Base-by-base conservation (phyloP, 2,329 filamentous ascomycete species). In the Neonectria punicea region DNA sequence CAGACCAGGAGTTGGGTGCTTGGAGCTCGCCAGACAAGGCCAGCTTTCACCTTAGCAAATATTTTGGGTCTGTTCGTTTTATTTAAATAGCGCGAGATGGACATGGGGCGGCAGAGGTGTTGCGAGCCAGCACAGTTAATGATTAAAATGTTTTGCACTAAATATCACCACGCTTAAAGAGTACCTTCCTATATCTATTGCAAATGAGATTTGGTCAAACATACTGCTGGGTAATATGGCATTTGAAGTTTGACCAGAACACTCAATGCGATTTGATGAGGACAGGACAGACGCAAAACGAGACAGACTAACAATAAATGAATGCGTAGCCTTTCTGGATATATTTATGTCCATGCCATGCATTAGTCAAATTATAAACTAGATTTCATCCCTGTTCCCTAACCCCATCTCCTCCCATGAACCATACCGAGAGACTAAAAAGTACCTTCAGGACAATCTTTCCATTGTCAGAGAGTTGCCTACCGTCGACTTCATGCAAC, bases 1-100 rank as follows among this genome's bases (percentile, higher is more conserved):
- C 84, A 0, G 75, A 80, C 39, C 83, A 85, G 73, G 68, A 65
- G 1, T 75, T 84, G 5, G 82, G 82, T 16, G 83, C 78, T 7
- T 86, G 84, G 84, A 84, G 73, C 63, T 76, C 80, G 2, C 81
- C 83, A 1, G 73, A 83, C 64, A 73, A 80, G 70, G 78, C 82
- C 0, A 85, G 77, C 70, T 85, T 85, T 59, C 84, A 85, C 67
- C 83, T 83, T 65, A 82, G 81, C 32, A 80, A 79, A 9, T 83
- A 78, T 71, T 84, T 85, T 68, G 80, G 81, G 18, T 67, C 77
- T n/a, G 75, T 81, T 30, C 64, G 69, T 2, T 82, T 83, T 71
- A 69, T 82, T 13, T 82, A 69, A 57, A 18, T 5, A 16, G 9
- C 1, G 6, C 2, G 6, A 13, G 39, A 5, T 32, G 13, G 18